Conservation (phyloP, 2,329 filamentous ascomycete species). For the Trichoderma atrobrunneum region DNA sequence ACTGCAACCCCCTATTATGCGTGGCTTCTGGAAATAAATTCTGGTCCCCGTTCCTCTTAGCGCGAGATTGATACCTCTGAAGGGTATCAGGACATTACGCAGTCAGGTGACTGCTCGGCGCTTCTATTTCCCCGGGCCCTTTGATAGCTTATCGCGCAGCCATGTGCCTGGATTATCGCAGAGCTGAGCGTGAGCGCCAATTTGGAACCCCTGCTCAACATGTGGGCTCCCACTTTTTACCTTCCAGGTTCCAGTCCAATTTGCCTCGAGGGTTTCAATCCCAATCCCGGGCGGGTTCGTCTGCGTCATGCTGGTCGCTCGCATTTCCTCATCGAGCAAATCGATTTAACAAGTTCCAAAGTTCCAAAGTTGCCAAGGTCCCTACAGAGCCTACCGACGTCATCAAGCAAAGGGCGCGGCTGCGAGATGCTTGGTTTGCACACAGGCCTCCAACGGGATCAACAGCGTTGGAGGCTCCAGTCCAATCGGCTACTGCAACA, state of each 20-base stretch:
- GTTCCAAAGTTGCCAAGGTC: too few relatives aligned
- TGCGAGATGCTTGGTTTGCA: background rate
- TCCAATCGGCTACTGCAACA: slow-evolving; percentile 4
- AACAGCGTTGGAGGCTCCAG: background rate
- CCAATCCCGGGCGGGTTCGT: background rate
- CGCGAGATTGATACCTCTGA: background rate
- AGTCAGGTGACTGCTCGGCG: background rate
- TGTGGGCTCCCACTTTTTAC: background rate
- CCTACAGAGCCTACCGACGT: background rate
- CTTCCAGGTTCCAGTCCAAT: background rate
- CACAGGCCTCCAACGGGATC: slow-evolving; percentile 10
- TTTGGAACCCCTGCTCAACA: background rate
- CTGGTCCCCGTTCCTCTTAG: background rate
- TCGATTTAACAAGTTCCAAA: background rate
- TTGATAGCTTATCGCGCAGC: background rate
- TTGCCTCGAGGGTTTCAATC: background rate
- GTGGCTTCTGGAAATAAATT: background rate
- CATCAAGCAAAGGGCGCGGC: background rate
- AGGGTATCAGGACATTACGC: background rate
- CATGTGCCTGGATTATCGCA: background rate
- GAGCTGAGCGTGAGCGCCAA: background rate
- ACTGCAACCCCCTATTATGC: background rate
- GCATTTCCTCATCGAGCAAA: background rate
- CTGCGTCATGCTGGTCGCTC: background rate
- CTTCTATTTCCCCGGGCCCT: background rate